A percentile compares a stretch with the other conserved stretches of the same genome.
These are phyloP conservation scores for Metarhizium album DNA, from an alignment of 2,329 filamentous ascomycete species.

Conservation along the genomic window DNA sequence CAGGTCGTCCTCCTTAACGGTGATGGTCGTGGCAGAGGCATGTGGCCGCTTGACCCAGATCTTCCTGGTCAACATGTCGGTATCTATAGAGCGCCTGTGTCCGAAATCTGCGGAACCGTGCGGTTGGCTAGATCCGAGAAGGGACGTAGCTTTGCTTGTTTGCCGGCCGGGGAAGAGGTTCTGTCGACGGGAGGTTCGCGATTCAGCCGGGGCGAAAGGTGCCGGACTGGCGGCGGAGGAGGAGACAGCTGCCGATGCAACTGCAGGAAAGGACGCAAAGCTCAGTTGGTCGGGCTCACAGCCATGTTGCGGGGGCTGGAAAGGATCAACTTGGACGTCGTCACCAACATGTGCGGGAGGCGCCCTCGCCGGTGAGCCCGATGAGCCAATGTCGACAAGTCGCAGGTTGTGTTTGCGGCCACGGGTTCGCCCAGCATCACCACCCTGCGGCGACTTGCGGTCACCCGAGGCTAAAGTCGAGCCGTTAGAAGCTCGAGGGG, in stretches of 20 bases:
- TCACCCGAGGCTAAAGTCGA: not conserved
- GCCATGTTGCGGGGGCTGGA: conserved; percentile 8
- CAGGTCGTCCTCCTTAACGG: conserved; percentile 76
- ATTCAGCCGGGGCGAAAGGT: conserved; percentile 13
- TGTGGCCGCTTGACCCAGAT: conserved; percentile 89
- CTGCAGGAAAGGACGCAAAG: conserved; percentile 14
- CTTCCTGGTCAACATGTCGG: conserved; percentile 59
- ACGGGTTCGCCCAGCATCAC: not conserved
- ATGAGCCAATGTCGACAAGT: not conserved
- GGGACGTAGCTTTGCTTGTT: conserved; percentile 22
- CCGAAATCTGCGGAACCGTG: conserved; percentile 12
- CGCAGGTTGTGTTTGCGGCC: not conserved
- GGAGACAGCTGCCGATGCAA: conserved; percentile 15
- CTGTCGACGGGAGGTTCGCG: conserved; percentile 16
- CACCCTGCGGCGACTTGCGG: not conserved
- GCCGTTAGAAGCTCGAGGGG: not conserved
- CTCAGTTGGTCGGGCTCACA: conserved; percentile 18
- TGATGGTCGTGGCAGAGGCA: conserved; percentile 77
- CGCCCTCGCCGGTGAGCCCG: conserved; percentile 1
- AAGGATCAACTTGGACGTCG: conserved; percentile 9
- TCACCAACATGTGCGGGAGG: conserved; percentile 10
- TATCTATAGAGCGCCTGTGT: conserved; percentile 25
- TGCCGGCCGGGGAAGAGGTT: conserved; percentile 28
- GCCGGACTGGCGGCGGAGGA: conserved; percentile 3
- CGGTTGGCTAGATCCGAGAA: conserved; percentile 14